Percentiles rank a stretch among this genome's conserved stretches.
Conservation (phyloP, 345 rosid genomes). For the Moricandia arvensis region DNA sequence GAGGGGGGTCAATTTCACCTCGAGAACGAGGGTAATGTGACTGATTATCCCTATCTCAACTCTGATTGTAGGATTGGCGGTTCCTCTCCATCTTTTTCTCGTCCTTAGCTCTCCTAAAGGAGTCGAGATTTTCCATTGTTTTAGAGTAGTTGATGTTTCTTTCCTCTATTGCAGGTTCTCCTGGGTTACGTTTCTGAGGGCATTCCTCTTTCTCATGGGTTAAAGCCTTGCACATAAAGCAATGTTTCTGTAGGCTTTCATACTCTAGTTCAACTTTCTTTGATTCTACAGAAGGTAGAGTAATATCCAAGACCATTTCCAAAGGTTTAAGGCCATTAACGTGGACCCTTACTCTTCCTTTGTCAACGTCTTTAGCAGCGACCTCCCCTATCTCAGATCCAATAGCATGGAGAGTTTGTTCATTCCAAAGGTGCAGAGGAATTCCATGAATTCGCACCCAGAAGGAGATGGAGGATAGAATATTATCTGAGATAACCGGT, state of each 20-base stretch:
- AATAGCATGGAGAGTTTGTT: not conserved
- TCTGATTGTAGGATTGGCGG: too few relatives aligned
- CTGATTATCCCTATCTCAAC: too few relatives aligned
- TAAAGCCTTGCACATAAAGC: not conserved
- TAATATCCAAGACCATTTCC: not conserved
- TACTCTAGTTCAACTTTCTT: not conserved
- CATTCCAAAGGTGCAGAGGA: not conserved
- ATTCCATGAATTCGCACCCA: not conserved
- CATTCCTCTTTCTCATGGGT: not conserved
- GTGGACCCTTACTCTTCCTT: not conserved
- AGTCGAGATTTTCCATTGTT: not conserved
- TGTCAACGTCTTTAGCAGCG: not conserved
- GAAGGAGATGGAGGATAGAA: not conserved
- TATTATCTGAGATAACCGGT: not conserved
- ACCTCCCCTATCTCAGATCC: not conserved
- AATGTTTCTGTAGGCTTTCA: not conserved
- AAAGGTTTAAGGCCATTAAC: not conserved
- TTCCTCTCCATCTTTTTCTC: too few relatives aligned
- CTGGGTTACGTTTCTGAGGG: not conserved
- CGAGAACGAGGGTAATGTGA: too few relatives aligned
- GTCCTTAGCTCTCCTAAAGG: not conserved
- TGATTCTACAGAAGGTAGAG: not conserved
- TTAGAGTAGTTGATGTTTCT: not conserved
- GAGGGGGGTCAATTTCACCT: too few relatives aligned
- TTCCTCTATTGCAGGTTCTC: rapidly evolving